A percentile compares a stretch with the other conserved stretches of the same genome.
Conservation (phyloP, 2,329 filamentous ascomycete genomes). For the Alternaria burnsii region DNA sequence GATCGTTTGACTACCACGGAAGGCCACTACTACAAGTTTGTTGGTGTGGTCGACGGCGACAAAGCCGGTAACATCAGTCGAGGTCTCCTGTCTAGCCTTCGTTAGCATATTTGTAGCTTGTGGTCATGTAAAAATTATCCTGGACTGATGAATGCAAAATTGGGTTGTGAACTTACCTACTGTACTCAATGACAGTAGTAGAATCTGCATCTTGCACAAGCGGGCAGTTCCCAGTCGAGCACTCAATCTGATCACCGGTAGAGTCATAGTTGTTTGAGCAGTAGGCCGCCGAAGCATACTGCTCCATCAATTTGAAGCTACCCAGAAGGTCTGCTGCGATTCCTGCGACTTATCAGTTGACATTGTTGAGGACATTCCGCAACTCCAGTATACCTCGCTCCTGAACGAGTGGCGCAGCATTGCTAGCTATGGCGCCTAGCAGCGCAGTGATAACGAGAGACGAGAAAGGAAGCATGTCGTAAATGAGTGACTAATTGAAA, state of each 20-base stretch:
- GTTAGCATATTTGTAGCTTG: conserved; percentile 13
- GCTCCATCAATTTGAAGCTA: conserved; percentile 42
- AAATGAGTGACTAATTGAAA: conserved; percentile 13
- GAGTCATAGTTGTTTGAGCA: conserved; percentile 59
- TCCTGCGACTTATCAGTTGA: conserved; percentile 15
- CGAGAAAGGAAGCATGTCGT: conserved; percentile 21
- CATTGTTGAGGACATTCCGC: no score
- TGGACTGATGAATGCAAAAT: background rate
- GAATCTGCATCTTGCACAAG: conserved; percentile 57
- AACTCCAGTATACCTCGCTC: conserved; percentile 20
- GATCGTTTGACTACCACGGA: conserved; percentile 66
- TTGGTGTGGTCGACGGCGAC: conserved; percentile 57
- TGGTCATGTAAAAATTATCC: background rate
- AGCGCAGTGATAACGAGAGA: conserved; percentile 24
- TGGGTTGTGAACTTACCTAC: conserved; percentile 17
- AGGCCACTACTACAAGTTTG: conserved; percentile 64
- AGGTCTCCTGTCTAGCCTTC: conserved; percentile 17
- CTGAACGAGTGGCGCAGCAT: conserved; percentile 30
- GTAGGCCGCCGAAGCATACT: conserved; percentile 64
- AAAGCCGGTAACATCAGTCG: conserved; percentile 58
- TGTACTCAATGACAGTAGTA: conserved; percentile 56
- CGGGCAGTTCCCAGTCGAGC: conserved; percentile 59
- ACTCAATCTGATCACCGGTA: conserved; percentile 53
- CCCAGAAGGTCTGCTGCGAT: conserved; percentile 30
- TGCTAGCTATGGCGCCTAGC: conserved; percentile 17